Conservation (phyloP, 306 rosid genomes). For the Lagenaria siceraria region DNA sequence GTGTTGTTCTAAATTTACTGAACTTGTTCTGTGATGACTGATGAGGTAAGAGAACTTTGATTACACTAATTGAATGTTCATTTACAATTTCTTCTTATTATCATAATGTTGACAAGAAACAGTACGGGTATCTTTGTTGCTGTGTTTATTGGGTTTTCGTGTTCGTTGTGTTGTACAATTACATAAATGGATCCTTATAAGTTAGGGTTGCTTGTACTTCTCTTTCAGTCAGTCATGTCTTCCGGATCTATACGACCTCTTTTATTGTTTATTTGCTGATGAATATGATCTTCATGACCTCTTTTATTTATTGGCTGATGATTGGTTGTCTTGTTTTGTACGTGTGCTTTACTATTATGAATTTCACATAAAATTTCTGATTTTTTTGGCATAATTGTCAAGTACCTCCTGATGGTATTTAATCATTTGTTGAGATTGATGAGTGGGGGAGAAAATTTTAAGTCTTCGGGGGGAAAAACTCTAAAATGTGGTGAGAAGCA, state of each 20-base stretch:
- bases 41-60: neutral
- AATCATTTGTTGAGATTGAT: neutral
- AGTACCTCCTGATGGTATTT: neutral
- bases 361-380: neutral
- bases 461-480: neutral
- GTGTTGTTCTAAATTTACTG: neutral
- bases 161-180: neutral
- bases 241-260: neutral
- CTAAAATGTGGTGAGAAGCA: neutral
- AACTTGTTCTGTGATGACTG: neutral
- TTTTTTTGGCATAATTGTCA: neutral
- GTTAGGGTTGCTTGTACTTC: neutral
- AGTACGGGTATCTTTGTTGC: neutral
- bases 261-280: neutral
- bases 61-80: neutral
- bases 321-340: neutral
- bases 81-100: neutral
- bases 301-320: neutral
- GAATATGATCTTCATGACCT: neutral
- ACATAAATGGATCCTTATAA: neutral
- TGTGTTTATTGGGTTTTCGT: constrained; percentile 9
- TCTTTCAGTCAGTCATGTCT: neutral
- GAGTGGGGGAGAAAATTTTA: neutral
- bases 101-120: neutral
- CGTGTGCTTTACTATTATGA: neutral